Percentiles rank a stretch among this genome's conserved stretches.
Conservation (phyloP, 1,139 yeast genomes). For the Debaryomycetaceae sp. region DNA sequence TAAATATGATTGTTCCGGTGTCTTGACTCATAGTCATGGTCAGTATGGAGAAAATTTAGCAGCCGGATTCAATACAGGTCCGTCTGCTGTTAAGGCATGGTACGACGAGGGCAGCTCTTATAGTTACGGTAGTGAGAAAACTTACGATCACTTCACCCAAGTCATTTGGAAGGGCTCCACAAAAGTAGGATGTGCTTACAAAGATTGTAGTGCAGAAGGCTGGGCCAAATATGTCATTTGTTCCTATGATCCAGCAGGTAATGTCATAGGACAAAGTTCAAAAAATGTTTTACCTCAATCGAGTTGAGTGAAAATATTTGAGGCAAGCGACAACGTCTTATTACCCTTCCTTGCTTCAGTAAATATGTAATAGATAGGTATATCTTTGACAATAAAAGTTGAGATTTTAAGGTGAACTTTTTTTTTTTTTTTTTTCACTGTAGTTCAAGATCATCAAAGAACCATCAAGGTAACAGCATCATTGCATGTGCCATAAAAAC, state of each 20-base stretch:
- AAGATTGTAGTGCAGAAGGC: slow-evolving; percentile 38
- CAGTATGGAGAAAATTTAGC: slow-evolving; percentile 88
- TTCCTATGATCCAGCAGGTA: slow-evolving; percentile 46
- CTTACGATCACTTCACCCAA: slow-evolving; percentile 76
- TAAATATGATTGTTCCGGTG: slow-evolving; percentile 65
- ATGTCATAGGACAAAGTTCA: slow-evolving; percentile 40
- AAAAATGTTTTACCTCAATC: slow-evolving; percentile 40
- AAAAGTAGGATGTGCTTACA: slow-evolving; percentile 65
- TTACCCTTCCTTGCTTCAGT: background rate
- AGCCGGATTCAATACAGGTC: slow-evolving; percentile 53
- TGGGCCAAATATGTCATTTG: slow-evolving; percentile 49
- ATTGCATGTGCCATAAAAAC: slow-evolving; percentile 1
- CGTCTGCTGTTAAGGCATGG: slow-evolving; percentile 77
- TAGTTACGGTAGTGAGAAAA: slow-evolving; percentile 39
- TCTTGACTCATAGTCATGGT: slow-evolving; percentile 71
- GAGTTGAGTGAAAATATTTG: background rate
- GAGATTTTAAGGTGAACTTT: no score
- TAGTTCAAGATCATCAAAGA: no score
- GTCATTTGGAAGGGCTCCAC: slow-evolving; percentile 74
- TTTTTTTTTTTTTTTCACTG: no score
- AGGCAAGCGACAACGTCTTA: background rate
- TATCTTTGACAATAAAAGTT: background rate
- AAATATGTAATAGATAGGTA: background rate
- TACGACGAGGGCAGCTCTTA: slow-evolving; percentile 65
- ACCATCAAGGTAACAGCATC: background rate